Evolutionary conservation across 345 rosid species (phyloP).

Genomic region (Acer campestre): DNA sequence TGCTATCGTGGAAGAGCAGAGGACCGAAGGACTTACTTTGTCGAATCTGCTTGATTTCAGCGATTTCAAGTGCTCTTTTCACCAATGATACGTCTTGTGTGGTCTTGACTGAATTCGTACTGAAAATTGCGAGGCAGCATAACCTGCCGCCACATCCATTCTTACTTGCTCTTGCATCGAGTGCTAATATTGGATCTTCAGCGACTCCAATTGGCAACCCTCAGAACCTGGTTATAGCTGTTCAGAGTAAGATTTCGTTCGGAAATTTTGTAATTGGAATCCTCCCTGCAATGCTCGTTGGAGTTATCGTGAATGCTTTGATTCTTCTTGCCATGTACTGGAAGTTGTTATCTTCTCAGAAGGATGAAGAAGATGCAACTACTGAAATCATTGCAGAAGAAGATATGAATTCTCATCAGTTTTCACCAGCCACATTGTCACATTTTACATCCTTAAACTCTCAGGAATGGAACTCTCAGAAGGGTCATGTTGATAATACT

Average conservation of each 20-base stretch:
- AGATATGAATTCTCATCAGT: slow-evolving; percentile 60
- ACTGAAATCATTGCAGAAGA: slow-evolving; percentile 48
- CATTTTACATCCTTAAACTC: slow-evolving; percentile 48
- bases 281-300: slow-evolving; percentile 71
- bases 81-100: slow-evolving; percentile 89
- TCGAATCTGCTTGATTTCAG: slow-evolving; percentile 70
- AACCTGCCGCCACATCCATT: slow-evolving; percentile 83
- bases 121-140: slow-evolving; percentile 80
- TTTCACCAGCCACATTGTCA: slow-evolving; percentile 71
- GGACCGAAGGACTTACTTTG: slow-evolving; percentile 77
- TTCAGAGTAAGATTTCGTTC: slow-evolving; percentile 66
- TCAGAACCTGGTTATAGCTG: slow-evolving; percentile 79
- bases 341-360: slow-evolving; percentile 54
- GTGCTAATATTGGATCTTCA: slow-evolving; percentile 86
- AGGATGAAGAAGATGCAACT: slow-evolving; percentile 55
- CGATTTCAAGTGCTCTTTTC: slow-evolving; percentile 79
- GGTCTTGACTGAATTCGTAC: slow-evolving; percentile 73
- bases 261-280: slow-evolving; percentile 60
- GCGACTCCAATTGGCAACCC: slow-evolving; percentile 94
- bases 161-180: slow-evolving; percentile 76
- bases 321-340: slow-evolving; percentile 70
- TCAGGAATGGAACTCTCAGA: slow-evolving; percentile 40
- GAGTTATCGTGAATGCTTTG: slow-evolving; percentile 55
- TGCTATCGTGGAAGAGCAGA: slow-evolving; percentile 68
- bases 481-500: slow-evolving; percentile 32